A percentile compares a stretch with the other conserved stretches of the same genome.
These are phyloP conservation scores for Perkinsus chesapeaki DNA, from an alignment of 169 alveolate genomes.

Conservation along the genomic window DNA sequence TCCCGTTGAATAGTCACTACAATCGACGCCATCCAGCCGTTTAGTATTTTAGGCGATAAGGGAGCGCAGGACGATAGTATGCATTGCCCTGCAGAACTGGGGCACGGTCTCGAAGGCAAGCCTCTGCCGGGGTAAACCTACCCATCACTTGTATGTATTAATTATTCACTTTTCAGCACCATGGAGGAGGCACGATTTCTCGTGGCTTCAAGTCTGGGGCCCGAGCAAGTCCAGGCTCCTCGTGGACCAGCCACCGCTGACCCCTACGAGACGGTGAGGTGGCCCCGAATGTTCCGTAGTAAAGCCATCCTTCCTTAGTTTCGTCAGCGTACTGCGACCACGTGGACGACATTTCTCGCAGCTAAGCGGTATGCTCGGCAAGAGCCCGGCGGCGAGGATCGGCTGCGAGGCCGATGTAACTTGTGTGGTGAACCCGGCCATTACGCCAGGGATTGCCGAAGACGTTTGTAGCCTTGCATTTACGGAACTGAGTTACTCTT, in stretches of 20 bases:
- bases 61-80: background rate
- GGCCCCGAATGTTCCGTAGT: background rate
- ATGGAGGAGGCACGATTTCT: background rate
- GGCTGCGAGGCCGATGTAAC: background rate
- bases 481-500: background rate
- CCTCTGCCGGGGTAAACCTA: background rate
- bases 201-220: background rate
- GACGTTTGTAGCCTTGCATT: background rate
- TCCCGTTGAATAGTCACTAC: no score
- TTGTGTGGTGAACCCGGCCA: background rate
- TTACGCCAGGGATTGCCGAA: background rate
- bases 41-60: background rate
- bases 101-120: background rate
- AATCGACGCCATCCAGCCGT: no score
- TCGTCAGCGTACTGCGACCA: background rate
- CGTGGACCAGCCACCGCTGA: background rate
- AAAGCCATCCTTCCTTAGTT: background rate
- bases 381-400: background rate
- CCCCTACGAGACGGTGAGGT: background rate
- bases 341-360: background rate
- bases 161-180: background rate
- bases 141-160: background rate
- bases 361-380: background rate
- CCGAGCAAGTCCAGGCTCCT: background rate
- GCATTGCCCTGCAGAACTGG: background rate